These are phyloP conservation scores for Arthroderma uncinatum DNA, from an alignment of 2,329 filamentous ascomycete species.

Conservation along the genomic window DNA sequence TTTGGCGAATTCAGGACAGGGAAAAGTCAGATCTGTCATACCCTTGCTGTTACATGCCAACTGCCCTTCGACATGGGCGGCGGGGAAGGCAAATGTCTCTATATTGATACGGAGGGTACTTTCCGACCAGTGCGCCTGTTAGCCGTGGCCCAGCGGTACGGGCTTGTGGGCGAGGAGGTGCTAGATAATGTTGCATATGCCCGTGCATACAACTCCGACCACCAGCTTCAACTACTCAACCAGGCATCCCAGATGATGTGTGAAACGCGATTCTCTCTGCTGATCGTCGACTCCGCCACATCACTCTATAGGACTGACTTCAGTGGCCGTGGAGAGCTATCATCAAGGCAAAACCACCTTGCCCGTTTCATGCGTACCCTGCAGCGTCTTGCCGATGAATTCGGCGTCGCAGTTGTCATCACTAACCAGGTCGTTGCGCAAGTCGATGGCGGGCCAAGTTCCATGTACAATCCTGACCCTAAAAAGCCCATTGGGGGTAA, in stretches of 20 bases:
- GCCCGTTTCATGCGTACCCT: conserved; percentile 41
- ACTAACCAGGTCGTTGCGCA: conserved; percentile 98
- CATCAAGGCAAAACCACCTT: conserved; percentile 61
- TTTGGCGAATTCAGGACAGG: conserved; percentile 97
- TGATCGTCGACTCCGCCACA: conserved; percentile 93
- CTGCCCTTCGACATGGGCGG: conserved; percentile 98
- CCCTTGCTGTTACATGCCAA: conserved; percentile 95
- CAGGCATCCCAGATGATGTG: conserved; percentile 99
- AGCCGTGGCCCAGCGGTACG: conserved; percentile 86
- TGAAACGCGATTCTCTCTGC: conserved; percentile 89
- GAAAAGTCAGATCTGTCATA: conserved; percentile 98
- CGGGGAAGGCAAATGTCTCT: conserved; percentile 94
- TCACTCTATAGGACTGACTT: conserved; percentile 95
- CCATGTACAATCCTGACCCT: conserved; percentile 98
- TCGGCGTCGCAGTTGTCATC: conserved; percentile 95
- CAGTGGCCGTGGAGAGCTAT: conserved; percentile 88
- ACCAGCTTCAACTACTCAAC: conserved; percentile 87
- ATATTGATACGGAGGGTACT: conserved; percentile 96
- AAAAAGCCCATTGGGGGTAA: conserved; percentile 99
- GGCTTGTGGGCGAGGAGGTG: conserved; percentile 90
- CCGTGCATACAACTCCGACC: conserved; percentile 94
- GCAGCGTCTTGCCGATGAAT: conserved; percentile 52
- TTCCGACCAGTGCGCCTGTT: conserved; percentile 86
- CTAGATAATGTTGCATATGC: conserved; percentile 98
- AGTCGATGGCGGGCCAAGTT: conserved; percentile 86